These are phyloP conservation scores for Avena insularis DNA, from an alignment of 176 grass and related monocot genomes.

Conservation along the genomic window DNA sequence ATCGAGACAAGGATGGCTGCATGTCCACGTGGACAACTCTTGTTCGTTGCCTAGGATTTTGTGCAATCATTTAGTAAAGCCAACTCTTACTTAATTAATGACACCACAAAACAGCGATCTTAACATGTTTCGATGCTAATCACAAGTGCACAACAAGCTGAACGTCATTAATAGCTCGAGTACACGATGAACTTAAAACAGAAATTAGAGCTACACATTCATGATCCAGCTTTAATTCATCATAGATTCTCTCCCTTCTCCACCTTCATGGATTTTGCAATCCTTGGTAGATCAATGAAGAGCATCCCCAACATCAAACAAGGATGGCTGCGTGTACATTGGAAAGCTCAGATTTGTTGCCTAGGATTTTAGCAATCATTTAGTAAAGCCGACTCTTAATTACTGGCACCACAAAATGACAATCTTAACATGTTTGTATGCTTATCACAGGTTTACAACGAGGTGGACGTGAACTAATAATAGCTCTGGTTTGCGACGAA, in stretches of 20 bases:
- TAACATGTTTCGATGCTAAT: background rate
- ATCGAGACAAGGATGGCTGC: background rate
- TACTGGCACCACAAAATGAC: background rate
- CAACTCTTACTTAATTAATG: background rate
- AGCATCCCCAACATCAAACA: conserved; percentile 23
- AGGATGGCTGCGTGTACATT: background rate
- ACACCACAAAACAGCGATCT: background rate
- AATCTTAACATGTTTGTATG: background rate
- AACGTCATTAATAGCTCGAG: background rate
- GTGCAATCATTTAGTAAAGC: conserved; percentile 3
- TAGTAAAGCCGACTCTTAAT: background rate
- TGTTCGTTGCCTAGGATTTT: background rate
- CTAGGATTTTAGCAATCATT: background rate
- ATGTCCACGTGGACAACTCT: background rate
- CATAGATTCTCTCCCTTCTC: no score
- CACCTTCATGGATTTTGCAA: background rate
- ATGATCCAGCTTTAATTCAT: no score
- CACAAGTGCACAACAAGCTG: background rate
- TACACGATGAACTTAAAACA: no score
- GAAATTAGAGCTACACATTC: no score
- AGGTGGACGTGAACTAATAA: background rate
- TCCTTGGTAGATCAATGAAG: background rate
- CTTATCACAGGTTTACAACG: background rate
- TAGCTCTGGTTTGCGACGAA: background rate
- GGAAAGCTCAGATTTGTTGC: background rate